Evolutionary conservation across 495 filamentous ascomycete genomes (phyloP).

Genomic region (Annulohypoxylon moriforme): DNA sequence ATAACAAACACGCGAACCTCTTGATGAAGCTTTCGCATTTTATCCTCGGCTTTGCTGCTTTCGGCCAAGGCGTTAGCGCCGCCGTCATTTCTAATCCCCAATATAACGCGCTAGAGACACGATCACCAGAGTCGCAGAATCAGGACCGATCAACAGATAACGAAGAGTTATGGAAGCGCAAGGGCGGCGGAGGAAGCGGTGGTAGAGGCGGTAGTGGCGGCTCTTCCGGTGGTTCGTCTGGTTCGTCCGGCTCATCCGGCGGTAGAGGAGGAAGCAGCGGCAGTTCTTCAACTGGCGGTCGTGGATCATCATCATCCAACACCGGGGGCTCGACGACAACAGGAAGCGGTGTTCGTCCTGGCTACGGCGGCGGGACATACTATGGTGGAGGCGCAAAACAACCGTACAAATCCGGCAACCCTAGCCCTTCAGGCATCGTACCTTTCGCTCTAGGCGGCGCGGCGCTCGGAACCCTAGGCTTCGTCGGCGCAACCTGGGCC

Average conservation of each 20-base stretch:
- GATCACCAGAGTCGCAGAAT: conserved; percentile 36
- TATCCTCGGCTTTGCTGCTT: conserved; percentile 37
- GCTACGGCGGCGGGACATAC: conserved; percentile 74
- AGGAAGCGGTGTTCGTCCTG: conserved; percentile 71
- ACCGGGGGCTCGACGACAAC: conserved; percentile 71
- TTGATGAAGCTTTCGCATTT: conserved; percentile 45
- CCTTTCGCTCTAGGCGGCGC: conserved; percentile 69
- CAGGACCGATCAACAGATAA: conserved; percentile 34
- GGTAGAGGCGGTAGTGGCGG: conserved; percentile 58
- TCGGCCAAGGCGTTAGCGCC: conserved; percentile 34
- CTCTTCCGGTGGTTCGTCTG: conserved; percentile 42
- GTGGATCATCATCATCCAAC: conserved; percentile 56
- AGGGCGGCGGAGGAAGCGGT: conserved; percentile 64
- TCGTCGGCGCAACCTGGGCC: conserved; percentile 68
- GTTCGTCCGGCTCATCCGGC: conserved; percentile 34
- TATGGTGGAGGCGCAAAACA: conserved; percentile 80
- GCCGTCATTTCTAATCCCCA: conserved; percentile 28
- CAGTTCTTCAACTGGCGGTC: conserved; percentile 27
- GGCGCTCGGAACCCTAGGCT: conserved; percentile 63
- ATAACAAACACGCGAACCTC: conserved; percentile 15
- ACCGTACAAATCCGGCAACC: conserved; percentile 73
- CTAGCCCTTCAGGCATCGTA: conserved; percentile 68
- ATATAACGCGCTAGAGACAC: conserved; percentile 36
- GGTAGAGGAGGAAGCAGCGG: conserved; percentile 15
- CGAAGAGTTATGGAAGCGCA: conserved; percentile 66